Base-by-base conservation (phyloP, 306 rosid genomes). In the Potentilla sterilis region DNA sequence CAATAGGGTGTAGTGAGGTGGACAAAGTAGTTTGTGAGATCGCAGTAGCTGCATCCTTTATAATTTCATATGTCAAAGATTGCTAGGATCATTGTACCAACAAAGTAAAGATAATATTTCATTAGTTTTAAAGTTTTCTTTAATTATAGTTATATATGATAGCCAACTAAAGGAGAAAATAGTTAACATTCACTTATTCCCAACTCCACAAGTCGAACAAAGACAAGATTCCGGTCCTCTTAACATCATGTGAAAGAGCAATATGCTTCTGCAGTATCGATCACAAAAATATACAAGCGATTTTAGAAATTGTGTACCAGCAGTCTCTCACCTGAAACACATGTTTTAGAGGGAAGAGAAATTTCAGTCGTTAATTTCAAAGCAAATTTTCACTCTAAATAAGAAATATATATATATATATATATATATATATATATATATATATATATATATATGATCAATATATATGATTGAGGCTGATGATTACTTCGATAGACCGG, bases 101-200 rank as follows among this genome's bases (percentile, higher is more conserved):
- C 28, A 52, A 52, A 52, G 6, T 52, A 46, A 15, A 4, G n/a
- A 69, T 28, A 28, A 37, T 46, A 69, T 14, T 28, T 9, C 18
- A 28, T 14, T 9, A 10, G 24, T 3, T 28, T 11, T 46, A 46
- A 13, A 5, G 1, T 12, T 12, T 6, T 42, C 0, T 69, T 32
- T n/a, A n/a, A n/a, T n/a, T 9, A 48, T 16, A 34, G 59, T 69
- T 10, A 47, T 47, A 10, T 43, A 43, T 2, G 74, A 47, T 70
- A 9, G 75, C 63, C 63, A 51, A 52, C 75, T 63, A 70, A 51
- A 19, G 62, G 14, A 37, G 63, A 70, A 70, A 49, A 2, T 24
- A 19, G 9, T 52, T 32, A 70, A 4, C 48, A 18, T 0, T 37
- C 3, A 71, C 35, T 51, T n/a, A 1, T 37, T 71, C 48, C 6